These are phyloP conservation scores for Punica granatum DNA, from an alignment of 345 rosid species.

Conservation along the genomic window DNA sequence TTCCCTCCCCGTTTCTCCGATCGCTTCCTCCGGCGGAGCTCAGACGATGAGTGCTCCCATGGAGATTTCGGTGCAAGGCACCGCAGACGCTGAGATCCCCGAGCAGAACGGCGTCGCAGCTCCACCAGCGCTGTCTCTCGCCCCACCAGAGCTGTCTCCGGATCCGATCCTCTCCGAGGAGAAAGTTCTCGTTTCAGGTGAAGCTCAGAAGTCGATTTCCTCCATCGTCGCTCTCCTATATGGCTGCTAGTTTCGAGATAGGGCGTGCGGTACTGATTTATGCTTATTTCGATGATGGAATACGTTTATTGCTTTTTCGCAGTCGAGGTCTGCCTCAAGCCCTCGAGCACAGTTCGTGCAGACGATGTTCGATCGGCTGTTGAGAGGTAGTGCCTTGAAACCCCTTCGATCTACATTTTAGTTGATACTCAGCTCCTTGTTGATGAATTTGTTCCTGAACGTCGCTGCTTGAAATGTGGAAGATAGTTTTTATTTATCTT, in stretches of 20 bases:
- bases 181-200: slow-evolving; percentile 70
- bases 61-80: slow-evolving; percentile 44
- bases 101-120: slow-evolving; percentile 28
- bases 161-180: slow-evolving; percentile 22
- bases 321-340: slow-evolving; percentile 93
- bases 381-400: slow-evolving; percentile 40
- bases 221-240: not conserved
- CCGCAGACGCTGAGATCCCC: slow-evolving; percentile 16
- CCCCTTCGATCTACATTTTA: not conserved
- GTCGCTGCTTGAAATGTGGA: not conserved
- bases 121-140: slow-evolving; percentile 19
- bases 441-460: not conserved
- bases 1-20: not conserved
- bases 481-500: not conserved
- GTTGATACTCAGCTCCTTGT: too few relatives aligned
- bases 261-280: not conserved
- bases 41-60: slow-evolving; percentile 51
- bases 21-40: slow-evolving; percentile 3
- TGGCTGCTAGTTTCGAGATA: too few relatives aligned
- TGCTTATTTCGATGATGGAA: not conserved
- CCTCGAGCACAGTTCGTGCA: slow-evolving; percentile 70
- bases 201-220: not conserved
- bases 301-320: slow-evolving; percentile 5
- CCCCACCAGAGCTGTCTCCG: too few relatives aligned
- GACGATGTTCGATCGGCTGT: slow-evolving; percentile 65